Conservation (phyloP, 2,329 filamentous ascomycete species). For the Emydomyces testavorans region DNA sequence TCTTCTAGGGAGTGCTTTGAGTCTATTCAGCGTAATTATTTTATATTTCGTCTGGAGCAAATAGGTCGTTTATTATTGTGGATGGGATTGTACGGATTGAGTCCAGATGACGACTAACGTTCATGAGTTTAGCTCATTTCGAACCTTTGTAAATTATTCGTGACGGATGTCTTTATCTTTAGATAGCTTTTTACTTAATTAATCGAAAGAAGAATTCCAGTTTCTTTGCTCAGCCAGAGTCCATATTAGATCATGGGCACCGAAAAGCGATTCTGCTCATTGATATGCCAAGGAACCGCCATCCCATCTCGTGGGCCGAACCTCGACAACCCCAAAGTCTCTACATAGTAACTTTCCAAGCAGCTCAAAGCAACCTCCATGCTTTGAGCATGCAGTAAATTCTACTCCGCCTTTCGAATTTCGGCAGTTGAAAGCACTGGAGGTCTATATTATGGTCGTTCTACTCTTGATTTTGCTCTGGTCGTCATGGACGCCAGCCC, state of each 20-base stretch:
- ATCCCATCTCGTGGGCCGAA: no score
- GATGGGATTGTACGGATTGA: not conserved
- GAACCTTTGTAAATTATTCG: not conserved
- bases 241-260: no score
- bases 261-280: not conserved
- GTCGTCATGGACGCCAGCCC: slow-evolving; percentile 32
- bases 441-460: slow-evolving; percentile 11
- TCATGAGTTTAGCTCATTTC: not conserved
- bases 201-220: not conserved
- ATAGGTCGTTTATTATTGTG: not conserved
- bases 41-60: not conserved
- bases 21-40: not conserved
- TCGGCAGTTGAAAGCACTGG: not conserved
- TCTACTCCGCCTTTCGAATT: not conserved
- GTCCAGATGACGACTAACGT: not conserved
- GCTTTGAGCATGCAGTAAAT: not conserved
- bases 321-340: no score
- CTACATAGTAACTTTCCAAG: not conserved
- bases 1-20: not conserved
- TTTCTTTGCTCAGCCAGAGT: not conserved
- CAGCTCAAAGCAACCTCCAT: not conserved
- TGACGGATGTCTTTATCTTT: not conserved
- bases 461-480: slow-evolving; percentile 7
- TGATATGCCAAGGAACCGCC: not conserved
- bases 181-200: not conserved